Evolutionary conservation across 805 yeast species (phyloP).

Genomic region (Saturnispora sekii): DNA sequence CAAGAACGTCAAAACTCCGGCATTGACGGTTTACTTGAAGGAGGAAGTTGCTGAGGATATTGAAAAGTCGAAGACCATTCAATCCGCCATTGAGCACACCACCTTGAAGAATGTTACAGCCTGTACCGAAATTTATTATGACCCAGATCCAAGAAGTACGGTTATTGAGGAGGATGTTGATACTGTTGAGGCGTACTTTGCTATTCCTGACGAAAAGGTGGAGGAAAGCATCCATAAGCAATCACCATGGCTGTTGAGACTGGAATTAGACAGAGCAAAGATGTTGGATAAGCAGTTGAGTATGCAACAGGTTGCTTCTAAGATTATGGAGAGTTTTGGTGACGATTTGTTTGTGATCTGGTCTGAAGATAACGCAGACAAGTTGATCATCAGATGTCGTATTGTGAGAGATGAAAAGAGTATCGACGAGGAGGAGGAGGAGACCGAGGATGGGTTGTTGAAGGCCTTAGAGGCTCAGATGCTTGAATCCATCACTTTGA

Average conservation of each 20-base stretch:
- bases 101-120: constrained; percentile 90
- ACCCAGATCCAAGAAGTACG: constrained; percentile 97
- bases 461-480: constrained; percentile 92
- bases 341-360: constrained; percentile 95
- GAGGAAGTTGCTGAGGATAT: constrained; percentile 77
- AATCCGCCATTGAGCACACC: constrained; percentile 96
- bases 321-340: constrained; percentile 84
- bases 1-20: constrained; percentile 98
- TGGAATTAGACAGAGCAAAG: constrained; percentile 96
- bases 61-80: constrained; percentile 88
- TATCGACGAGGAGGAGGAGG: constrained; percentile 86
- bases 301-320: constrained; percentile 97
- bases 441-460: constrained; percentile 94
- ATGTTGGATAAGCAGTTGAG: constrained; percentile 97
- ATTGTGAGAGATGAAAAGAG: constrained; percentile 94
- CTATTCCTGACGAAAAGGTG: constrained; percentile 95
- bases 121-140: constrained; percentile 95
- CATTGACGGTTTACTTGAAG: constrained; percentile 84
- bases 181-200: constrained; percentile 93
- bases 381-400: constrained; percentile 94
- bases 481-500: constrained; percentile 87
- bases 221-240: constrained; percentile 90
- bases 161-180: constrained; percentile 94
- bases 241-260: constrained; percentile 95
- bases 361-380: constrained; percentile 98